Conservation (phyloP, 192 early-diverging fungal genomes). For the Pecoramyces ruminantium region DNA sequence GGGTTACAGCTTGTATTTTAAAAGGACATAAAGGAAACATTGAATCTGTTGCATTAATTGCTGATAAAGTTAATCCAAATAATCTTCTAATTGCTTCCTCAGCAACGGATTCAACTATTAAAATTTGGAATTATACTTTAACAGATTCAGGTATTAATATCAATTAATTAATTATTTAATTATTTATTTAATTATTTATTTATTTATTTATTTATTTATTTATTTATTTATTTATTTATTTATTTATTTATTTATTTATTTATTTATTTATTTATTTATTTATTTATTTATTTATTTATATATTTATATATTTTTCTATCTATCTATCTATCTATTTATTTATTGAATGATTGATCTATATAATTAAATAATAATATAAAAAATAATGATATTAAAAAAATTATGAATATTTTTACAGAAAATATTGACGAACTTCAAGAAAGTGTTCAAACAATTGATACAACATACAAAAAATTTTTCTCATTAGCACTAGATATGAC, state of each 20-base stretch:
- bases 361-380: no score
- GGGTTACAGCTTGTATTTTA: neutral
- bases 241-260: no score
- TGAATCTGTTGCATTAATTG: neutral
- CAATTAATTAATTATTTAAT: no score
- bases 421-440: conserved; percentile 11
- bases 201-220: no score
- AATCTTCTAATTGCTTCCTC: neutral
- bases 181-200: no score
- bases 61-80: neutral
- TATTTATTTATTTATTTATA: no score
- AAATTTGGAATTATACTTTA: neutral
- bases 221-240: no score
- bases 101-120: neutral
- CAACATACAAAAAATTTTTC: conserved; percentile 47
- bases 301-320: no score
- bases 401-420: neutral
- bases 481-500: conserved; percentile 37
- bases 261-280: no score
- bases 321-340: no score
- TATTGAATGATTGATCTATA: no score
- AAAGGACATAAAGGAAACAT: neutral
- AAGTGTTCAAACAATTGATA: conserved; percentile 50
- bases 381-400: no score
- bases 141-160: conserved; percentile 10